Percentiles rank a stretch among this genome's conserved stretches.
Conservation (phyloP, 345 rosid genomes). For the Lumnitzera littorea region DNA sequence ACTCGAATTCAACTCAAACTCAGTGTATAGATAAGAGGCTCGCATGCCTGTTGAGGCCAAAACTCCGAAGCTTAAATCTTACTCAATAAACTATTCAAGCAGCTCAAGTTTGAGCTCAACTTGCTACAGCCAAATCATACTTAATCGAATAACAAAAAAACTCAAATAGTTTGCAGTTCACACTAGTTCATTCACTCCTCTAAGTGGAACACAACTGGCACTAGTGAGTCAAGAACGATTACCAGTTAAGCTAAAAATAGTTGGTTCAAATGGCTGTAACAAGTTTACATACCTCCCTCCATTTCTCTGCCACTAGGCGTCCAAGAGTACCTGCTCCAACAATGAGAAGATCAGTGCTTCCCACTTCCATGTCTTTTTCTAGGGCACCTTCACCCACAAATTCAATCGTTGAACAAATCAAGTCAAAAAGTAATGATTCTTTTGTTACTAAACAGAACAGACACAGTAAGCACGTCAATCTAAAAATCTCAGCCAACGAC, state of each 20-base stretch:
- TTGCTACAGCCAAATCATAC: neutral
- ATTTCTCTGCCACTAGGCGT: constrained; percentile 82
- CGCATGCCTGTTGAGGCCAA: no score
- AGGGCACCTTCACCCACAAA: constrained; percentile 31
- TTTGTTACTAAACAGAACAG: neutral
- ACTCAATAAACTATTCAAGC: no score
- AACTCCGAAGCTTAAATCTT: no score
- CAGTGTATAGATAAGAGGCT: no score
- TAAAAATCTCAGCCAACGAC: neutral
- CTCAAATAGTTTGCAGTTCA: neutral
- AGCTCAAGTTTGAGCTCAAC: no score
- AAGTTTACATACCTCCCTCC: constrained; percentile 54
- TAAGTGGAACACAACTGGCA: neutral
- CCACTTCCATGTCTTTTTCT: constrained; percentile 44
- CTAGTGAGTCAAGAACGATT: neutral
- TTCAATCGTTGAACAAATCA: neutral
- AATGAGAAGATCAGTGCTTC: constrained; percentile 67
- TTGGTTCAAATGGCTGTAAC: neutral
- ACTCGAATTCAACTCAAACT: no score
- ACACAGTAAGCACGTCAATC: neutral
- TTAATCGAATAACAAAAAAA: neutral
- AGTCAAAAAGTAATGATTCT: no score
- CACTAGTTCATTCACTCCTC: neutral
- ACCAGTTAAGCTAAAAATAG: neutral
- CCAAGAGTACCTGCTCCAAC: constrained; percentile 98